These are phyloP conservation scores for Stemphylium beticola DNA, from an alignment of 2,329 filamentous ascomycete species.

Conservation along the genomic window DNA sequence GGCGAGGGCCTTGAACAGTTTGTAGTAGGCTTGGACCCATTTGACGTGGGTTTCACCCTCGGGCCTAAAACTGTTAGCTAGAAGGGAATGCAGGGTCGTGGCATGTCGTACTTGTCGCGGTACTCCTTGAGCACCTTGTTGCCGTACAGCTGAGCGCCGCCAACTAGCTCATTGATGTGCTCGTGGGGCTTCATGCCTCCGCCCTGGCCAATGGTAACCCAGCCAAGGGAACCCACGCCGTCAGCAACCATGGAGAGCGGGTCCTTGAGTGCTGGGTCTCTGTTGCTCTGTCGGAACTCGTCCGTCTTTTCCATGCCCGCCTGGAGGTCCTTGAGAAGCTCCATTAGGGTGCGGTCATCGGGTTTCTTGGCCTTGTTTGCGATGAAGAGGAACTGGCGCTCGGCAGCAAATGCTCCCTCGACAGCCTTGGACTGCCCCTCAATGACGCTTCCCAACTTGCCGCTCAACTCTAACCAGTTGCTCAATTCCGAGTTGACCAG, in stretches of 20 bases:
- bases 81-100: not conserved
- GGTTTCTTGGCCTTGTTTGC: conserved; percentile 93
- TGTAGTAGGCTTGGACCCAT: conserved; percentile 93
- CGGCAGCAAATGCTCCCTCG: conserved; percentile 75
- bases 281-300: conserved; percentile 81
- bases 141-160: conserved; percentile 89
- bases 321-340: conserved; percentile 86
- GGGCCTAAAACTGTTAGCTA: conserved; percentile 55
- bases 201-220: conserved; percentile 76
- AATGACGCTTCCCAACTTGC: conserved; percentile 76
- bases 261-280: conserved; percentile 75
- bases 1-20: conserved; percentile 81
- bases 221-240: conserved; percentile 86
- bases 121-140: conserved; percentile 92
- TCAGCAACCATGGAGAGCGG: conserved; percentile 88
- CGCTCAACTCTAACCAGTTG: conserved; percentile 78
- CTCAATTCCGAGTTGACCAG: conserved; percentile 76
- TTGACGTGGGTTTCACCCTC: conserved; percentile 74
- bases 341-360: conserved; percentile 72
- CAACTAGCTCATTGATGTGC: conserved; percentile 81
- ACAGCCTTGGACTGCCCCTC: conserved; percentile 74
- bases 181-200: conserved; percentile 73
- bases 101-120: conserved; percentile 72
- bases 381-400: conserved; percentile 86
- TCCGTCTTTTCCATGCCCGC: conserved; percentile 79